Percentiles rank a stretch among this genome's conserved stretches.
Evolutionary conservation across 2,329 filamentous ascomycete genomes (phyloP).

Genomic region (Xylariales sp.): DNA sequence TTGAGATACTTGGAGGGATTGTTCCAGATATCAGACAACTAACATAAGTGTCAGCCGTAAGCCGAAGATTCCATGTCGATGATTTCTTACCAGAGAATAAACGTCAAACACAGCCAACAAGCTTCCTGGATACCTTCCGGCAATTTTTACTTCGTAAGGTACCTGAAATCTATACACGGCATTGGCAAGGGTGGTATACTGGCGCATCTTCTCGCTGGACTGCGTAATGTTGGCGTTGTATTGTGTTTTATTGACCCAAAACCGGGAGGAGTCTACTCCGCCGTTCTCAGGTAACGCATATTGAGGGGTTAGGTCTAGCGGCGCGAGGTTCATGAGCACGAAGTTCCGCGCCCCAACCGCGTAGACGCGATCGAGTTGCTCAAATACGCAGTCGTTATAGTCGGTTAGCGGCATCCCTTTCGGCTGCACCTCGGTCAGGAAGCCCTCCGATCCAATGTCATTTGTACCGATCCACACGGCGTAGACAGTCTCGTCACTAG

Average conservation of each 20-base stretch:
- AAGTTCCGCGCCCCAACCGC: constrained; percentile 50
- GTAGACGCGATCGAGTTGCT: constrained; percentile 43
- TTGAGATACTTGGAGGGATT: constrained; percentile 49
- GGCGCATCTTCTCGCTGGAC: constrained; percentile 45
- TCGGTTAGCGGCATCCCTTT: constrained; percentile 43
- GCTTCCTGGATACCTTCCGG: constrained; percentile 39
- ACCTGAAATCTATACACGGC: constrained; percentile 46
- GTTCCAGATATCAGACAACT: constrained; percentile 51
- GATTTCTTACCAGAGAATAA: constrained; percentile 37
- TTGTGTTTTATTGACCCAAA: constrained; percentile 37
- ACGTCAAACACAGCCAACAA: constrained; percentile 52
- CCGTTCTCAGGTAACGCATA: constrained; percentile 44
- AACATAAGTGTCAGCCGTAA: not conserved
- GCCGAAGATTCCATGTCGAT: not conserved
- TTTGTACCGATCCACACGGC: constrained; percentile 60
- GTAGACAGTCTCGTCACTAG: constrained; percentile 54
- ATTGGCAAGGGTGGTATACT: constrained; percentile 46
- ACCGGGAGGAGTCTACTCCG: constrained; percentile 37
- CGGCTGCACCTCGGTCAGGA: constrained; percentile 47
- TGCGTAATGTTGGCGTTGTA: constrained; percentile 41
- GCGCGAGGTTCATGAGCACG: constrained; percentile 51
- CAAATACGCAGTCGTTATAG: constrained; percentile 52
- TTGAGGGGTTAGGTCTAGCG: constrained; percentile 47
- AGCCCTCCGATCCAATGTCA: constrained; percentile 49
- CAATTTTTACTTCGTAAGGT: constrained; percentile 37